Evolutionary conservation across 129 eudicot genomes (phyloP), one percentile per base, ranked within the genome.

Genomic region (Gnaphalium uliginosum): DNA sequence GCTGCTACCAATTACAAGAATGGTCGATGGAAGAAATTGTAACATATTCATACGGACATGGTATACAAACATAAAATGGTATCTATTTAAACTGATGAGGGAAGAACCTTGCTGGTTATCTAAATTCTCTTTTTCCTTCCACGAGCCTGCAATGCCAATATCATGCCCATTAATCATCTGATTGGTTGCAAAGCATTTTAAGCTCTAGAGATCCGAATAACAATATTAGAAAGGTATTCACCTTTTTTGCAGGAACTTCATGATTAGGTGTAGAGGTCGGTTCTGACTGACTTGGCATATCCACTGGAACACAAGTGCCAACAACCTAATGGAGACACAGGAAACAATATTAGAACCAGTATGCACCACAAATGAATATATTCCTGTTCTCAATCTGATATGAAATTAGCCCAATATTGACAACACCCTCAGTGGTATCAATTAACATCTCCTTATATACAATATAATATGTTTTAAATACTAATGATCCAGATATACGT

Each of bases 71-170:
- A 1, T 8, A 57, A 57, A 22, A 21, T 57, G 18, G 29, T 8
- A 57, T 8, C 17, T 2, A 22, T 22, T 56, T 57, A 21, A 11
- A 21, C 11, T 57, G 5, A 2, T 21, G 15, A 57, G 17, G 27
- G 43, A 33, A 32, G 25, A 2, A 69, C 81, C 77, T 54, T 65
- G 63, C 9, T 37, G 3, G 76, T 73, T 26, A 17, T 81, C 64
- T 77, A 64, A 15, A 7, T 3, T 72, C 60, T 80, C 71, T 68
- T 78, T 32, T 66, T 81, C 73, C 84, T 63, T 35, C 75, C 78
- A 33, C 85, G 80, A 62, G 78, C 65, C 83, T 81, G 85, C 79
- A 78, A 33, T 21, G 25, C 27, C 63, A 22, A 72, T 30, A 72
- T 50, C 63, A 69, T 37, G 24, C 76, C 43, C 81, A 37, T 66